Evolutionary conservation across 371 early-diverging fungal species (phyloP).

Genomic region (Furculomyces boomerangus): DNA sequence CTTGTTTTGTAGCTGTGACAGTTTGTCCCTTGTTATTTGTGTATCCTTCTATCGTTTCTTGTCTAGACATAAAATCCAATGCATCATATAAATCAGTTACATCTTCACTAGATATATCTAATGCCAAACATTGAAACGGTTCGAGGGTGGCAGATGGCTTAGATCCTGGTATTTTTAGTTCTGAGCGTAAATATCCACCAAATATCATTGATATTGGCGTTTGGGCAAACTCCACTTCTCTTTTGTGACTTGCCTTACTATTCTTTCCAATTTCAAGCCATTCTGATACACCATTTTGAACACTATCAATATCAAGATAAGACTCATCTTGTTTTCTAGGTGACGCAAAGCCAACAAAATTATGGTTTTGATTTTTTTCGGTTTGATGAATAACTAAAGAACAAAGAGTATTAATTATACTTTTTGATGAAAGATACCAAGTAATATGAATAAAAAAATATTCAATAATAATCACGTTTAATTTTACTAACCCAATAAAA

Average conservation of each 20-base stretch:
- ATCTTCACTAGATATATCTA: slow-evolving; percentile 51
- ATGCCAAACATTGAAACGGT: slow-evolving; percentile 70
- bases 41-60: slow-evolving; percentile 57
- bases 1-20: slow-evolving; percentile 72
- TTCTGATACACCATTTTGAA: slow-evolving; percentile 2
- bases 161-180: slow-evolving; percentile 48
- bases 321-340: not conserved
- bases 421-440: not conserved
- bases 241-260: slow-evolving; percentile 32
- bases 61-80: slow-evolving; percentile 45
- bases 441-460: not conserved
- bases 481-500: slow-evolving; percentile 4
- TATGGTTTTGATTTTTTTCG: not conserved
- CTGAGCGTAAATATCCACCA: slow-evolving; percentile 63
- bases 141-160: slow-evolving; percentile 67
- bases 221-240: slow-evolving; percentile 6
- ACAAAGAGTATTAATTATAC: not conserved
- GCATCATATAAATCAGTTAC: slow-evolving; percentile 75
- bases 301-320: not conserved
- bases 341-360: not conserved
- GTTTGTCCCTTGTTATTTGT: slow-evolving; percentile 23
- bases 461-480: not conserved
- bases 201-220: slow-evolving; percentile 73
- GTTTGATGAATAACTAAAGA: not conserved
- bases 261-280: slow-evolving; percentile 87